Evolutionary conservation across 2,329 filamentous ascomycete genomes (phyloP).

Genomic region (Juglanconis juglandina): DNA sequence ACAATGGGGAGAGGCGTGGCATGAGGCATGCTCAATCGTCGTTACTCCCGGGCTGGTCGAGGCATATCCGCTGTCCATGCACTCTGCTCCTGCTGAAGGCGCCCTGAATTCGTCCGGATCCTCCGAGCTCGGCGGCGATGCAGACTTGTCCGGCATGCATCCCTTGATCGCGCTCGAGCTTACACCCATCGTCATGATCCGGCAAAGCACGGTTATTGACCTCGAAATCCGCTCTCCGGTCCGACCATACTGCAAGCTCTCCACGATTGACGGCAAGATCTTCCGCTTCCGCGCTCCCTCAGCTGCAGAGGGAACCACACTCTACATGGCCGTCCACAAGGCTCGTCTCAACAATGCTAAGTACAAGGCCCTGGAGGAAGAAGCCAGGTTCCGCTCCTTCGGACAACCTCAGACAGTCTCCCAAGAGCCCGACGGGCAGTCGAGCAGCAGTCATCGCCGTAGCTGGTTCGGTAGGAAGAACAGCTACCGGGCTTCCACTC

Average conservation of each 20-base stretch:
- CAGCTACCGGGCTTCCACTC: slow-evolving; percentile 60
- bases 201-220: slow-evolving; percentile 87
- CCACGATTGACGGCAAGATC: slow-evolving; percentile 62
- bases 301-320: slow-evolving; percentile 70
- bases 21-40: slow-evolving; percentile 50
- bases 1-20: slow-evolving; percentile 56
- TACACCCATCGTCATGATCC: slow-evolving; percentile 84
- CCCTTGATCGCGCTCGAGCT: slow-evolving; percentile 73
- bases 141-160: slow-evolving; percentile 28
- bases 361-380: slow-evolving; percentile 67
- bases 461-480: slow-evolving; percentile 63
- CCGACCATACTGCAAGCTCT: slow-evolving; percentile 66
- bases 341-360: slow-evolving; percentile 90
- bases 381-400: slow-evolving; percentile 69
- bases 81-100: slow-evolving; percentile 31
- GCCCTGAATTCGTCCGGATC: slow-evolving; percentile 32
- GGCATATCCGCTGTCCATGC: slow-evolving; percentile 43
- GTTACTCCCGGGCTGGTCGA: slow-evolving; percentile 59
- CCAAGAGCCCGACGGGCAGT: slow-evolving; percentile 43
- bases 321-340: slow-evolving; percentile 85
- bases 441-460: slow-evolving; percentile 43
- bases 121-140: slow-evolving; percentile 28
- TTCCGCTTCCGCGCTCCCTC: slow-evolving; percentile 86
- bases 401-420: slow-evolving; percentile 52
- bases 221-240: slow-evolving; percentile 90